Evolutionary conservation across 2,329 filamentous ascomycete genomes (phyloP), one percentile per base, ranked within the genome.

Genomic region (Bipolaris zeicola): DNA sequence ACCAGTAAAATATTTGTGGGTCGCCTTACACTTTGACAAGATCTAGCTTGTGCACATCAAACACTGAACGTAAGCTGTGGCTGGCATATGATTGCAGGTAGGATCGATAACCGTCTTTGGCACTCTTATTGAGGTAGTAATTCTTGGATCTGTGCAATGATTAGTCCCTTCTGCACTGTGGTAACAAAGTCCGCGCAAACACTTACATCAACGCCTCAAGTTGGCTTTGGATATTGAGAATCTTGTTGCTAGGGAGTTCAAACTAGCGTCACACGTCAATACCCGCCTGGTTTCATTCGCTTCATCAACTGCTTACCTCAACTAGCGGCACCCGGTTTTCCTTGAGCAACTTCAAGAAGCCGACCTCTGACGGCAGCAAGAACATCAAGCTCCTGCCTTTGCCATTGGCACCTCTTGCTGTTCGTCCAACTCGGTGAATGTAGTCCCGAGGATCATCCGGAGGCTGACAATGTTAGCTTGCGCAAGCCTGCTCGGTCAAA

Each of bases 71-170:
- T 57, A 95, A 81, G 65, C 85, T 89, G 78, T 94, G 95, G 56
- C 89, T 92, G 20, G 94, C 92, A 73, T 99, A 99, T 0, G 95
- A 94, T 76, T 98, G 92, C 22, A 99, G 84, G 76, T 99, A 99
- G 18, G 90, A 91, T 58, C 91, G 86, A 80, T 95, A 96, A 3
- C 91, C 85, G 64, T 88, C 86, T 73, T 88, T 89, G 41, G 86
- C 86, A 31, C 85, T 87, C 82, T 96, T 95, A 81, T 97, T 95
- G 56, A 99, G 84, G 77, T 97, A 97, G 81, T 98, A 98, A 79
- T 99, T 98, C 76, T 95, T 90, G 28, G 86, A 87, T 69, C 99
- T 96, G 64, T 98, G 85, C 79, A 94, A 20, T 11, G 8, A 8
- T 48, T 38, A 48, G 34, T 95, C 83, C 98, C 94, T 8, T 98